Evolutionary conservation across 2,329 filamentous ascomycete genomes (phyloP).

Genomic region (Epichloe glyceriae): DNA sequence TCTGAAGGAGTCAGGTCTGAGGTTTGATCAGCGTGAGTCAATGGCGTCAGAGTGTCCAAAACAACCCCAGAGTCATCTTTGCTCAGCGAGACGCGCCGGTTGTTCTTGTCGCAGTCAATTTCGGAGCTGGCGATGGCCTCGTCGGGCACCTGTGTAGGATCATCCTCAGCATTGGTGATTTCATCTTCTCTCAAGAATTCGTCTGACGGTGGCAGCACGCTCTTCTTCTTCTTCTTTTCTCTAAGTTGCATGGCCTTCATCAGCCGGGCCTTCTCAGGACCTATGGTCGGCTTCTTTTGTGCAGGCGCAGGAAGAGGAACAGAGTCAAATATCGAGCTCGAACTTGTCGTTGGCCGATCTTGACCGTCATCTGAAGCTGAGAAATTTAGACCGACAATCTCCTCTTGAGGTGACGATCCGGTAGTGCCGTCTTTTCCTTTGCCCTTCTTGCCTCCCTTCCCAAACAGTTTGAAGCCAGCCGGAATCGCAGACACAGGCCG

Average conservation of each 20-base stretch:
- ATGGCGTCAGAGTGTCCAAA: conserved; percentile 30
- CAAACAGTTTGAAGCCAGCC: conserved; percentile 60
- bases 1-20: conserved; percentile 38
- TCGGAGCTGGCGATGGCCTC: conserved; percentile 13
- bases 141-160: conserved; percentile 5
- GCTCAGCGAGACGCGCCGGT: conserved; percentile 23
- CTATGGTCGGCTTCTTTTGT: conserved; percentile 42
- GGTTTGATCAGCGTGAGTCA: conserved; percentile 30
- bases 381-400: conserved; percentile 23
- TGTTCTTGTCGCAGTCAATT: conserved; percentile 16
- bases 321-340: conserved; percentile 30
- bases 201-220: conserved; percentile 1
- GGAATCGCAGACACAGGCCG: conserved; percentile 70
- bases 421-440: conserved; percentile 15
- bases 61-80: conserved; percentile 44
- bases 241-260: conserved; percentile 90
- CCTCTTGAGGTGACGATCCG: conserved; percentile 21
- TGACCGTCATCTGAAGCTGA: conserved; percentile 8
- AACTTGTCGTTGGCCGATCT: conserved; percentile 29
- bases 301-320: conserved; percentile 26
- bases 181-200: conserved; percentile 4
- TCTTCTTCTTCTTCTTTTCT: conserved; percentile 55
- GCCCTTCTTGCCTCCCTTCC: conserved; percentile 40
- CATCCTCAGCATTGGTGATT: conserved; percentile 8
- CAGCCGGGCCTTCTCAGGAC: conserved; percentile 78